Percentiles rank a stretch among this genome's conserved stretches.
Evolutionary conservation across 1,139 yeast genomes (phyloP).

Genomic region (Meyerozyma smithsonii): DNA sequence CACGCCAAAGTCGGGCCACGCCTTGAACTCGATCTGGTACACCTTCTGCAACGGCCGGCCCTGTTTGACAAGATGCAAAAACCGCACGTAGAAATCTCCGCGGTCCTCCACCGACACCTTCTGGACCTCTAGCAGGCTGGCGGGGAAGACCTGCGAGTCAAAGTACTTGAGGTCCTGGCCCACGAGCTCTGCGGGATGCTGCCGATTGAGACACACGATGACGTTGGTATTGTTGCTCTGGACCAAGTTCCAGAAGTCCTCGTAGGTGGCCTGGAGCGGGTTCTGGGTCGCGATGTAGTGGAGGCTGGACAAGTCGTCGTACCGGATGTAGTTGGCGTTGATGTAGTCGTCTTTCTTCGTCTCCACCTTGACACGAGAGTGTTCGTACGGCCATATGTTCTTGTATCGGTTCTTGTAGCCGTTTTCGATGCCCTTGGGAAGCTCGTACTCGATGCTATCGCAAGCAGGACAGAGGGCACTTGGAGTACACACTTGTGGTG

Average conservation of each 20-base stretch:
- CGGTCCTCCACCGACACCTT: constrained; percentile 1
- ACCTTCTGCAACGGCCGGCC: constrained; percentile 20
- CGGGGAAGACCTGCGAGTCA: neutral
- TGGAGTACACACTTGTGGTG: constrained; percentile 39
- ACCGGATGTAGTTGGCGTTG: constrained; percentile 14
- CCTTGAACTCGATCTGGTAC: constrained; percentile 63
- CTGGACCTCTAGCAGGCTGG: neutral
- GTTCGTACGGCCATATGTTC: constrained; percentile 17
- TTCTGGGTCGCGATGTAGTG: constrained; percentile 14
- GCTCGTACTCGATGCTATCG: constrained; percentile 25
- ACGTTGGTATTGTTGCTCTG: constrained; percentile 57
- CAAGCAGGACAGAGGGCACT: constrained; percentile 41
- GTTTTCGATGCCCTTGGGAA: constrained; percentile 14
- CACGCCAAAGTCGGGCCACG: constrained; percentile 83
- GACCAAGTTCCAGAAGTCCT: constrained; percentile 19
- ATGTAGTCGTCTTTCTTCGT: constrained; percentile 10
- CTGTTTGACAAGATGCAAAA: neutral
- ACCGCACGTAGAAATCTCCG: neutral
- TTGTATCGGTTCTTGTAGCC: constrained; percentile 15
- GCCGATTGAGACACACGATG: constrained; percentile 64
- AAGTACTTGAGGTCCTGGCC: constrained; percentile 2
- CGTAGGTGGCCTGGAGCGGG: constrained; percentile 12
- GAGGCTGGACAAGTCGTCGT: constrained; percentile 6
- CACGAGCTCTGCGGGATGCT: constrained; percentile 4
- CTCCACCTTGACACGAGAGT: constrained; percentile 13